Base-by-base conservation (phyloP, 2,329 filamentous ascomycete genomes). In the Chaetomium globosum region DNA sequence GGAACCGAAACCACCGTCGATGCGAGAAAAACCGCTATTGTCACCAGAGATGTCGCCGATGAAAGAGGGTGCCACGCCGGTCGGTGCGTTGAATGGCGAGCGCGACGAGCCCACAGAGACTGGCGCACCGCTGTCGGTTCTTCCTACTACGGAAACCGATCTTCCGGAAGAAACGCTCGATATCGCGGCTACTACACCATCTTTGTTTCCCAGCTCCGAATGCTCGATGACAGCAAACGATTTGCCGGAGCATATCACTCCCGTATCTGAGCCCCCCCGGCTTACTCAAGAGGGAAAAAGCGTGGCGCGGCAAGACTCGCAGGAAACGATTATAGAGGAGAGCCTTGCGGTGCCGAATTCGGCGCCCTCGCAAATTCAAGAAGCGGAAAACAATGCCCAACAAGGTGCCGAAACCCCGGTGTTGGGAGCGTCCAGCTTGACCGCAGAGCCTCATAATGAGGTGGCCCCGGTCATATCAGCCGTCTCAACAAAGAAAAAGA, bases 1-100 rank as follows among this genome's bases (percentile, higher is more conserved):
- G 49, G 77, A 75, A 1, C 79, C 81, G 2, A 79, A 79, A 23
- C 76, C 77, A 6, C 61, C 78, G 6, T 71, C 77, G 6, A 78
- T 76, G 1, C 77, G 78, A 9, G 73, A 72, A 4, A 70, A 43
- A 23, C 76, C 77, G 6, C 61, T 78, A 5, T 71, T 77, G 6
- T 78, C 77, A 0, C 77, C 79, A 10, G 73, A 72, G 5, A 70
- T 74, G 2, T 75, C 73, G 2, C 77, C 75, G 2, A 66, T 74
- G 16, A 75, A 77, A 56, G 57, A 72, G 36, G 63, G 65, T 23
- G 68, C 71, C 13, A 67, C 71, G 10, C 55, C 71, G 12, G 59
- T 77, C 16, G 78, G 77, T 63, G 71, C 26, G 1, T 23, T 65
- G 1, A 54, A 63, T 12, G 65, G 65, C 7, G 63, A 64, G 9